Evolutionary conservation across 202 grass and related monocot species (phyloP).

Genomic region (Eragrostis tef): DNA sequence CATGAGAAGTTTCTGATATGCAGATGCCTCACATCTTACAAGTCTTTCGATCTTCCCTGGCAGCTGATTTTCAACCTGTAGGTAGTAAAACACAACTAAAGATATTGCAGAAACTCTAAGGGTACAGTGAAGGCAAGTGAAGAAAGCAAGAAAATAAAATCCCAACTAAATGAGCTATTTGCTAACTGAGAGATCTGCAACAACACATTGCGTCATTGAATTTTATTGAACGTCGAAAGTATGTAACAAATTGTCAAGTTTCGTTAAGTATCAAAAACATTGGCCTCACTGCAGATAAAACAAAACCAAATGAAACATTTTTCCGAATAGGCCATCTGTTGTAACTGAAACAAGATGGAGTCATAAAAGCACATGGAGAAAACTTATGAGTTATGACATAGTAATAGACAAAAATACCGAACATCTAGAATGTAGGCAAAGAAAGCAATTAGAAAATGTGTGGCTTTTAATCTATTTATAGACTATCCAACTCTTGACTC

Average conservation of each 20-base stretch:
- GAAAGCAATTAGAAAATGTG: not conserved
- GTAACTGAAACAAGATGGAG: not conserved
- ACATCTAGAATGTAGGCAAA: not conserved
- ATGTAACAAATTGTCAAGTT: conserved; percentile 9
- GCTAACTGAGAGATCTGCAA: conserved; percentile 5
- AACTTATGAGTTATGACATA: not conserved
- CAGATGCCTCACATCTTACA: conserved; percentile 94
- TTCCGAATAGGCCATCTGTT: not conserved
- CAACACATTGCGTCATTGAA: not conserved
- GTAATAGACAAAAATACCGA: conserved; percentile 2
- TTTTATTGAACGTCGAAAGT: conserved; percentile 26
- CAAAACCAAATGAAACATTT: conserved; percentile 10
- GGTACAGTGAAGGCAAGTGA: not conserved
- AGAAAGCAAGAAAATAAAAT: not conserved
- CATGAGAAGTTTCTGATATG: conserved; percentile 99
- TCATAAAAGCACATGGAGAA: not conserved
- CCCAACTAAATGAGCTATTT: conserved; percentile 27
- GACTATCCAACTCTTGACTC: conserved; percentile 2
- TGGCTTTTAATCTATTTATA: conserved; percentile 30
- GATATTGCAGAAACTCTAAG: conserved; percentile 26
- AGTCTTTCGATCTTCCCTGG: conserved; percentile 97
- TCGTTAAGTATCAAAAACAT: not conserved
- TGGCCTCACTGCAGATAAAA: not conserved
- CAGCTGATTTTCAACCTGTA: conserved; percentile 95
- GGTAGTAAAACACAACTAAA: conserved; percentile 45